Base-by-base conservation (phyloP, 352 stramenopile species). In the Pythium aristosporum region DNA sequence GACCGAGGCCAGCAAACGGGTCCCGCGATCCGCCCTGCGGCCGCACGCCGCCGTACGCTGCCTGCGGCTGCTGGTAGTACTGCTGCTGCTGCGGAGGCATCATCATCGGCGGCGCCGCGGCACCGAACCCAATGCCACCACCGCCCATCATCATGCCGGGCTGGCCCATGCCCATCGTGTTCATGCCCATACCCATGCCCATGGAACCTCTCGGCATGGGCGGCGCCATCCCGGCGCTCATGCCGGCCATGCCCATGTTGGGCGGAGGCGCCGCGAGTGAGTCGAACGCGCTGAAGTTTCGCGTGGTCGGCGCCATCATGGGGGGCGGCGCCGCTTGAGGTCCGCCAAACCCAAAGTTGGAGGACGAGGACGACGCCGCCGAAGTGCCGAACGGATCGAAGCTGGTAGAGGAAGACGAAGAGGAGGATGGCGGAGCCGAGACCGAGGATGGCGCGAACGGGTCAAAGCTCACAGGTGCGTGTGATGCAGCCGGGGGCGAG, bases 1-100 rank as follows among this genome's bases (percentile, higher is more conserved):
- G 58, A n/a, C 82, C 85, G 21, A 92, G 66, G 10, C 85, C 85
- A 7, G 85, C 82, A 68, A 94, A 94, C 42, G 85, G 85, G 54
- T 94, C 85, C 54, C 82, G 75, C 6, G 55, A 49, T 15, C 61
- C 69, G 42, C 37, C 13, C 18, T 57, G 54, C 20, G 51, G 51
- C 21, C 41, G 44, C 46, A 55, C 39, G 15, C 52, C 66, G 34
- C 68, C 69, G 11, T 61, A 43, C 6, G 59, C 50, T 42, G 58
- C 25, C 25, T 30, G 25, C 25, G 25, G 25, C 25, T 30, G 25
- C 25, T 30, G 25, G 25, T 5, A 30, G 25, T 5, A 30, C 25
- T 30, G 25, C 25, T 30, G 25, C 25, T 30, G 48, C 44, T 51
- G 23, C 57, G 64, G 50, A 5, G 49, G 52, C 7, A 72, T 51